phyloP scores from a whole-genome alignment of 23 red algal genomes.

The Cyanidium caldarium region DNA sequence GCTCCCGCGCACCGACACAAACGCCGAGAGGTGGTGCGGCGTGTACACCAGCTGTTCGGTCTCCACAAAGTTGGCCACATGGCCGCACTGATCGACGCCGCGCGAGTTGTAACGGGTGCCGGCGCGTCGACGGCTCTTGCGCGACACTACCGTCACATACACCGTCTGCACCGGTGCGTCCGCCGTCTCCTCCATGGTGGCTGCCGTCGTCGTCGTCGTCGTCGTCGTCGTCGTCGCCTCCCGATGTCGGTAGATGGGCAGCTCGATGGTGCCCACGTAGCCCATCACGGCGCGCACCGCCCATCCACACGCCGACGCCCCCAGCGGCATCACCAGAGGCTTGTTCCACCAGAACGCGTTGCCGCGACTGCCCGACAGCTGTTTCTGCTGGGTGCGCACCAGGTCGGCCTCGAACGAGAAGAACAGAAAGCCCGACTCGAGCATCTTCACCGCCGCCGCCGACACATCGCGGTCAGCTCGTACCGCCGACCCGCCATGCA shows the following conservation, averaged over 20 bases:
- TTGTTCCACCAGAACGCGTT: constrained; percentile 82
- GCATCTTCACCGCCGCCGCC: constrained; percentile 35
- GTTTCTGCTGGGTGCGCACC: constrained; percentile 21
- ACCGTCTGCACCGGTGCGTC: constrained; percentile 14
- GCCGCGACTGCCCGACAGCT: background rate
- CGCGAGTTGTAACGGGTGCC: constrained; percentile 71
- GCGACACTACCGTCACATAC: constrained; percentile 33
- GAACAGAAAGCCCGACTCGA: constrained; percentile 63
- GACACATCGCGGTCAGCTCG: constrained; percentile 47
- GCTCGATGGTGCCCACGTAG: constrained; percentile 38
- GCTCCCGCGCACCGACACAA: constrained; percentile 59
- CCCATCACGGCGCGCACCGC: constrained; percentile 45
- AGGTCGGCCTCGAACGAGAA: constrained; percentile 45
- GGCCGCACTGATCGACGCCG: constrained; percentile 59
- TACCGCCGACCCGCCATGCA: constrained; percentile 15
- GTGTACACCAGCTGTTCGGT: constrained; percentile 71
- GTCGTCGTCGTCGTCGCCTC: background rate
- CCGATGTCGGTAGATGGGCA: constrained; percentile 16
- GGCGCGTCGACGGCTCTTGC: constrained; percentile 49
- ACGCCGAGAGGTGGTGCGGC: constrained; percentile 23
- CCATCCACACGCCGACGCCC: constrained; percentile 9
- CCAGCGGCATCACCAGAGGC: constrained; percentile 30
- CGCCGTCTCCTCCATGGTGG: background rate
- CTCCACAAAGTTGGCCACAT: constrained; percentile 99
- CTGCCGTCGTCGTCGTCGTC: background rate